Conservation (phyloP, 2,329 filamentous ascomycete species). For the Verticillium dahliae region DNA sequence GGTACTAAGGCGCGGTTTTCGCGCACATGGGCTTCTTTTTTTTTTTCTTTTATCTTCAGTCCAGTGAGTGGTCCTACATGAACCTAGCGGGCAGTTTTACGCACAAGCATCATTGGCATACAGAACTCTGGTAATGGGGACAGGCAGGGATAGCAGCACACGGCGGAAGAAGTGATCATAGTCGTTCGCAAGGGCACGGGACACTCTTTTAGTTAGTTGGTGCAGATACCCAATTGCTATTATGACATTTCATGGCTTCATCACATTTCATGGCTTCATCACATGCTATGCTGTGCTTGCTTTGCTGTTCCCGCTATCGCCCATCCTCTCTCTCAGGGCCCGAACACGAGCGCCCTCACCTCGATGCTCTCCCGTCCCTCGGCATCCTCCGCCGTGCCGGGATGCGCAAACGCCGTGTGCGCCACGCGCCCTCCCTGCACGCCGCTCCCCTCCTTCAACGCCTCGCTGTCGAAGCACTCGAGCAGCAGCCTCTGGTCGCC, state of each 20-base stretch:
- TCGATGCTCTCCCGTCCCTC: conserved; percentile 82
- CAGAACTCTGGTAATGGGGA: neutral
- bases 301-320: neutral
- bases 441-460: conserved; percentile 35
- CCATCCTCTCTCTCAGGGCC: conserved; percentile 28
- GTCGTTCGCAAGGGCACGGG: neutral
- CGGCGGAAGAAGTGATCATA: neutral
- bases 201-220: neutral
- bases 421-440: conserved; percentile 53
- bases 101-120: neutral
- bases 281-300: neutral
- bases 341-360: conserved; percentile 79
- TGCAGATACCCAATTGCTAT: neutral
- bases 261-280: neutral
- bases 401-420: conserved; percentile 76
- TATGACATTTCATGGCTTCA: neutral
- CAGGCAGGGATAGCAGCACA: neutral
- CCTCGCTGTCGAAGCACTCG: conserved; percentile 71
- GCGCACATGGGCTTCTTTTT: no score
- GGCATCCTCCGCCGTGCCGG: conserved; percentile 62
- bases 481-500: conserved; percentile 66
- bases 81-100: neutral
- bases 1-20: neutral
- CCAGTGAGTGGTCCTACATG: neutral
- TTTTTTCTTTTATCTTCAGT: neutral